These are phyloP conservation scores for Paraphaeosphaeria sporulosa DNA, from an alignment of 2,329 filamentous ascomycete genomes.

Conservation along the genomic window DNA sequence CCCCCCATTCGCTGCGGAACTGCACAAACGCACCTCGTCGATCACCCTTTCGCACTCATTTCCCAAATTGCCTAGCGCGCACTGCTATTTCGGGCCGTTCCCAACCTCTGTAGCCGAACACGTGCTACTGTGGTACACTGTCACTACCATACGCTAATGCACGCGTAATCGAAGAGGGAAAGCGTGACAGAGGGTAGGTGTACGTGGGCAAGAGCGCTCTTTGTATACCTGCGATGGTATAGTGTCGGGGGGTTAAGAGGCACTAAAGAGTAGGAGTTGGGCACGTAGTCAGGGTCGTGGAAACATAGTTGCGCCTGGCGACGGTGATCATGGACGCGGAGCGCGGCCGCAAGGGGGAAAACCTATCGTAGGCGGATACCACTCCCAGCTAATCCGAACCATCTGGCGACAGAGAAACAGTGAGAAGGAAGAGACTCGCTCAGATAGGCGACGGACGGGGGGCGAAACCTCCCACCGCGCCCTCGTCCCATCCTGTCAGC, in stretches of 20 bases:
- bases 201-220: not conserved
- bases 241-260: not conserved
- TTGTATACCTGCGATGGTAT: not conserved
- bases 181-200: not conserved
- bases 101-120: not conserved
- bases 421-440: too few species aligned
- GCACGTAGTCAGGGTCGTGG: not conserved
- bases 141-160: not conserved
- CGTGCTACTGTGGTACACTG: not conserved
- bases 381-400: too few species aligned
- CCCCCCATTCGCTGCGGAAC: not conserved
- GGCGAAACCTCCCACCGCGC: not conserved
- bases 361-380: too few species aligned
- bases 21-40: constrained; percentile 1
- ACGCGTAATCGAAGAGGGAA: not conserved
- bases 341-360: too few species aligned
- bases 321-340: not conserved
- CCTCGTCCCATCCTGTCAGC: not conserved
- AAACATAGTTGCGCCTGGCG: not conserved
- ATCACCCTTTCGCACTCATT: constrained; percentile 11
- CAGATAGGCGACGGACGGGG: not conserved
- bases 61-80: not conserved
- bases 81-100: constrained; percentile 4
- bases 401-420: not conserved
- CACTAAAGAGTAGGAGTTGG: not conserved